phyloP scores from a whole-genome alignment of 2,329 filamentous ascomycete genomes.

The Epichloe sp. region DNA sequence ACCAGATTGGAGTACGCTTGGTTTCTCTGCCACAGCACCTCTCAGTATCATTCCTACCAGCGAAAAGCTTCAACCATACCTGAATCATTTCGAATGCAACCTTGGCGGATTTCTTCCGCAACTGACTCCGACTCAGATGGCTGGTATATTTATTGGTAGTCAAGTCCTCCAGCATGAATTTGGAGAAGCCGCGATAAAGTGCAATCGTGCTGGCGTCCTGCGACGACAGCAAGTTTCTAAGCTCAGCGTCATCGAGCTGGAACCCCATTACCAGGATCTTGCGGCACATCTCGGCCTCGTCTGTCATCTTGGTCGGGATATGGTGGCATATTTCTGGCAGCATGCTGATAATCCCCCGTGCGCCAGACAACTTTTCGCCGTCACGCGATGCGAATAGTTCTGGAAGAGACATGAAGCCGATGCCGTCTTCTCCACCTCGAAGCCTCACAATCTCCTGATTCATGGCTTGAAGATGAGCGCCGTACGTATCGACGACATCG shows the following conservation, averaged over 20 bases:
- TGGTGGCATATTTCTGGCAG: conserved; percentile 26
- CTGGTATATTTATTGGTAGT: conserved; percentile 13
- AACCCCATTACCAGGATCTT: conserved; percentile 22
- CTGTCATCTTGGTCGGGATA: conserved; percentile 13
- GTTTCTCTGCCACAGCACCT: conserved; percentile 18
- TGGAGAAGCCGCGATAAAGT: conserved; percentile 47
- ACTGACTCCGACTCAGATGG: conserved; percentile 14
- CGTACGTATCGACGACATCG: conserved; percentile 25
- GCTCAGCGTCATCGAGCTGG: conserved; percentile 18
- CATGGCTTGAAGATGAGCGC: conserved; percentile 23
- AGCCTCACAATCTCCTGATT: conserved; percentile 16
- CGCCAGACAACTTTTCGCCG: neutral
- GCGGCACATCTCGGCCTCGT: conserved; percentile 19
- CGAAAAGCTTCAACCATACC: conserved; percentile 3
- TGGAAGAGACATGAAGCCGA: conserved; percentile 16
- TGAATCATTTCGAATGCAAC: conserved; percentile 23
- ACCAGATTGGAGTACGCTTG: conserved; percentile 34
- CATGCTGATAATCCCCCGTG: conserved; percentile 17
- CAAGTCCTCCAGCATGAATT: conserved; percentile 33
- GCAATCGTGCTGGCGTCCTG: conserved; percentile 27
- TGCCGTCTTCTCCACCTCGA: conserved; percentile 12
- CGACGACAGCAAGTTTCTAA: conserved; percentile 13
- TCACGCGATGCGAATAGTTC: conserved; percentile 17
- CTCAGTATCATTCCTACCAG: neutral
- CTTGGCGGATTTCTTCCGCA: conserved; percentile 16